Conservation (phyloP, 2,329 filamentous ascomycete species). For the Fusarium sp. region DNA sequence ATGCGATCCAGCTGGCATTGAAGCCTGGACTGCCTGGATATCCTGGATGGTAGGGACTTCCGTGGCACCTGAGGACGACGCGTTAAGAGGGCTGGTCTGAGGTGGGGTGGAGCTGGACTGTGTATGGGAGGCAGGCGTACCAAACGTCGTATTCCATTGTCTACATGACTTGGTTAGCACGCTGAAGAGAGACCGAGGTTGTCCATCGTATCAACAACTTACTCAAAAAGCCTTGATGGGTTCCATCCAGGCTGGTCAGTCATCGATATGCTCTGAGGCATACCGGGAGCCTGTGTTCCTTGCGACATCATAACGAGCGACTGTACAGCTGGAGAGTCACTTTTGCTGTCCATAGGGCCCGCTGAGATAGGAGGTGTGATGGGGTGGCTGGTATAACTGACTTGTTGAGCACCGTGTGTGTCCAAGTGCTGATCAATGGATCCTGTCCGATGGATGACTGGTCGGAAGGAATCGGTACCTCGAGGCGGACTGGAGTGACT, state of each 20-base stretch:
- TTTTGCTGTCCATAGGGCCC: slow-evolving; percentile 76
- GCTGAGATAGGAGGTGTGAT: slow-evolving; percentile 83
- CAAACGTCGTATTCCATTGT: slow-evolving; percentile 96
- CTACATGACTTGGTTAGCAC: slow-evolving; percentile 55
- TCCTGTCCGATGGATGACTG: slow-evolving; percentile 55
- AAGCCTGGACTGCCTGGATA: slow-evolving; percentile 58
- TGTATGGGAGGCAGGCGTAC: slow-evolving; percentile 63
- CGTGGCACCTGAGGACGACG: slow-evolving; percentile 62
- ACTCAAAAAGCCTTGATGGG: slow-evolving; percentile 89
- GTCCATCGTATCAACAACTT: slow-evolving; percentile 54
- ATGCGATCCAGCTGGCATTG: slow-evolving; percentile 57
- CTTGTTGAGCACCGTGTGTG: slow-evolving; percentile 63
- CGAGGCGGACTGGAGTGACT: slow-evolving; percentile 70
- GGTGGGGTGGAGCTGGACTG: slow-evolving; percentile 48
- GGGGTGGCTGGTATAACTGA: slow-evolving; percentile 75
- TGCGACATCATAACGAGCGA: slow-evolving; percentile 76
- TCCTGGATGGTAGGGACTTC: slow-evolving; percentile 64
- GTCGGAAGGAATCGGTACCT: slow-evolving; percentile 60
- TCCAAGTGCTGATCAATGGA: slow-evolving; percentile 66
- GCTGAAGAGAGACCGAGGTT: neutral
- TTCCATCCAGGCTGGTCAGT: slow-evolving; percentile 79
- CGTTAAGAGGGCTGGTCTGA: slow-evolving; percentile 62
- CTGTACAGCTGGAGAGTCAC: slow-evolving; percentile 78
- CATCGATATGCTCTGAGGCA: slow-evolving; percentile 65
- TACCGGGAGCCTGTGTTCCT: slow-evolving; percentile 61